Percentiles rank a stretch among this genome's conserved stretches.
These are phyloP conservation scores for Starmerella floris DNA, from an alignment of 805 yeast species.

Conservation along the genomic window DNA sequence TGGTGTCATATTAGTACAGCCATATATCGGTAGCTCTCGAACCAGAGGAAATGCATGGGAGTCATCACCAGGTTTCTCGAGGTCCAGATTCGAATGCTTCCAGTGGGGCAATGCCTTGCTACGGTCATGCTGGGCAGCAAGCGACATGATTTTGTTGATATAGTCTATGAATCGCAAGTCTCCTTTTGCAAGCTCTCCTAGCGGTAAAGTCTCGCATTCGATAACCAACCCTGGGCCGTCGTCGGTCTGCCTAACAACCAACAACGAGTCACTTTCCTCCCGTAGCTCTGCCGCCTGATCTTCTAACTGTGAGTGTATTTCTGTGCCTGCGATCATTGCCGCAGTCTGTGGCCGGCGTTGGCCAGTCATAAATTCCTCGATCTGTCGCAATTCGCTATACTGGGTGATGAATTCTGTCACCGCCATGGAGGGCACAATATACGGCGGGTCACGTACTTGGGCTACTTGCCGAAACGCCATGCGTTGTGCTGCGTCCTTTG, in stretches of 20 bases:
- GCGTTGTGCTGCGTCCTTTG: too few species aligned
- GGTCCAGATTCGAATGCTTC: too few species aligned
- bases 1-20: slow-evolving; percentile 12
- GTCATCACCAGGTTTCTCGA: too few species aligned
- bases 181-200: background rate
- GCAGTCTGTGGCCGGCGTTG: background rate
- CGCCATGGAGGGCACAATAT: background rate
- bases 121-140: too few species aligned
- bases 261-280: too few species aligned
- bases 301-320: background rate
- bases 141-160: background rate
- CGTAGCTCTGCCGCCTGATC: background rate
- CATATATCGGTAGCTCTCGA: slow-evolving; percentile 26
- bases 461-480: background rate
- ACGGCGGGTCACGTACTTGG: background rate
- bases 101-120: too few species aligned
- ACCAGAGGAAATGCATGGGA: slow-evolving; percentile 3
- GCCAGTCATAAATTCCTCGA: slow-evolving; percentile 1
- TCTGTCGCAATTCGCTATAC: slow-evolving; percentile 13
- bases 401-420: slow-evolving; percentile 17
- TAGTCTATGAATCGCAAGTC: background rate
- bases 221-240: too few species aligned
- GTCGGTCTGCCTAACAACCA: too few species aligned
- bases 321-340: background rate
- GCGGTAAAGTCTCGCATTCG: too few species aligned